A percentile compares a stretch with the other conserved stretches of the same genome.
Evolutionary conservation across 495 filamentous ascomycete species (phyloP).

Genomic region (Neurospora africana): DNA sequence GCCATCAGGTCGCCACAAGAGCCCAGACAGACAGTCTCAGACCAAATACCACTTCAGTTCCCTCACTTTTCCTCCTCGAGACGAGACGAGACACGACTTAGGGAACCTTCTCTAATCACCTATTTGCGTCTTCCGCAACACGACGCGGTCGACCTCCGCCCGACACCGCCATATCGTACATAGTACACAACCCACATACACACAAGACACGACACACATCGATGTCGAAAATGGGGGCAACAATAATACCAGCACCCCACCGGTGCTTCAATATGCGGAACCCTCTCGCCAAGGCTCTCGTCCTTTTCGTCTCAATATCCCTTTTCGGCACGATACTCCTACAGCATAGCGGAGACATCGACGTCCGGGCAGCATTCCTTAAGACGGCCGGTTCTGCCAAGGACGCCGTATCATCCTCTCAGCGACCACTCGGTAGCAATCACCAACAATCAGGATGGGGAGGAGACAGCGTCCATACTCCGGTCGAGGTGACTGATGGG

Average conservation of each 20-base stretch:
- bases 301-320: slow-evolving; percentile 26
- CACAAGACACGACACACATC: neutral
- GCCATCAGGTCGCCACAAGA: neutral
- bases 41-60: neutral
- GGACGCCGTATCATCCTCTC: slow-evolving; percentile 17
- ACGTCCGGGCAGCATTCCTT: slow-evolving; percentile 27
- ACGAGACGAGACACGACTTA: neutral
- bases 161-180: neutral
- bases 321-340: slow-evolving; percentile 25
- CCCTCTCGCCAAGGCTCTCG: slow-evolving; percentile 29
- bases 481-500: slow-evolving; percentile 2
- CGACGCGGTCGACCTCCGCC: neutral
- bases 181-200: neutral
- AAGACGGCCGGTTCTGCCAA: slow-evolving; percentile 27
- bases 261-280: slow-evolving; percentile 35
- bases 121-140: neutral
- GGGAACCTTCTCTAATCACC: neutral
- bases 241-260: slow-evolving; percentile 24
- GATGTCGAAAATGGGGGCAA: slow-evolving; percentile 26
- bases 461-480: neutral
- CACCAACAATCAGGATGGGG: slow-evolving; percentile 1
- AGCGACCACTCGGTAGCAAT: slow-evolving; percentile 19
- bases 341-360: slow-evolving; percentile 24
- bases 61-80: neutral
- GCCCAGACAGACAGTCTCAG: neutral